Conservation (phyloP, 257 asterid species). For the Solanum etuberosum region DNA sequence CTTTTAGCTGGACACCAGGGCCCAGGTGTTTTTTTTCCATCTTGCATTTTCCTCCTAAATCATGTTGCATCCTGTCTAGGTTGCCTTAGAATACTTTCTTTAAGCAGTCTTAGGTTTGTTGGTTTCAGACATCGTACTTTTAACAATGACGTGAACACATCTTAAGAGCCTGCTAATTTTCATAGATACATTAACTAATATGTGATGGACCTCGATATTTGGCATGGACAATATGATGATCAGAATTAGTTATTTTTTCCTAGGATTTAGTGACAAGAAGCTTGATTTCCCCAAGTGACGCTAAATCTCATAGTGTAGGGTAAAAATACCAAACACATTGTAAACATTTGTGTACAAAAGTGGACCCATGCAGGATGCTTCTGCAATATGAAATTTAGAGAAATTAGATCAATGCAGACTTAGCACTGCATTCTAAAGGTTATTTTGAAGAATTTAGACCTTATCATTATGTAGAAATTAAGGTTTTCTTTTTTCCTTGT, state of each 20-base stretch:
- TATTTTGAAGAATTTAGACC: background rate
- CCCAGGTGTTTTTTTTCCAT: background rate
- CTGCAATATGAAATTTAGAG: background rate
- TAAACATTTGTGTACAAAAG: background rate
- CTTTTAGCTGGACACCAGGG: background rate
- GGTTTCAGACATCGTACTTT: background rate
- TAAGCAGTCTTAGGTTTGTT: background rate
- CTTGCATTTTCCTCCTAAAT: background rate
- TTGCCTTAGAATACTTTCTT: background rate
- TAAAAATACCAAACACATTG: background rate
- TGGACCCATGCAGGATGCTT: background rate
- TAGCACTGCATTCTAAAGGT: background rate
- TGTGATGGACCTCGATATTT: background rate
- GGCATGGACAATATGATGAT: background rate
- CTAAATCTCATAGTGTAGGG: background rate
- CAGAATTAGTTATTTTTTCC: background rate
- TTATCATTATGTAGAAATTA: background rate
- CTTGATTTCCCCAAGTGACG: background rate
- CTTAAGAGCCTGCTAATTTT: background rate
- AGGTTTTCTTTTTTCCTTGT: background rate
- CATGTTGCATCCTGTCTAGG: background rate
- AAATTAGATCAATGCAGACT: background rate
- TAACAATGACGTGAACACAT: background rate
- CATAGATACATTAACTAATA: background rate
- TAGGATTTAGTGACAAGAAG: background rate